Base-by-base conservation (phyloP, 2,329 filamentous ascomycete genomes). In the Xylaria sp. region DNA sequence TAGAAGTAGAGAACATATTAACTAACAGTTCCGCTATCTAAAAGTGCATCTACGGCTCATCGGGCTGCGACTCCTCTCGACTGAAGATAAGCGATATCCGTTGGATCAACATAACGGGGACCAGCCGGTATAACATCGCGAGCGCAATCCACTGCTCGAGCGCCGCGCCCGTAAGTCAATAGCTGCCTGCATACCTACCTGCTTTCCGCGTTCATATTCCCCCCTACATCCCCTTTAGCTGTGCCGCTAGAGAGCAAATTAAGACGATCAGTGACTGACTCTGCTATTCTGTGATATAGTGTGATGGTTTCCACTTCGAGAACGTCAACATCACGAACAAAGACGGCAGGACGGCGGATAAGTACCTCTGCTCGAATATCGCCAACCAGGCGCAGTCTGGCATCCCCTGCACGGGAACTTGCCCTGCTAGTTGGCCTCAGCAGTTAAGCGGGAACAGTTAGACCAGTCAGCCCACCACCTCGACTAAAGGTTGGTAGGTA, bases 71-170 rank as follows among this genome's bases (percentile, higher is more conserved):
- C 71, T 75, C 73, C 18, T 82, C 79, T 41, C 78, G 80, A 52
- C 76, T 84, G 50, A 76, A 81, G 60, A 85, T 86, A 66, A 78
- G 77, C 46, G 82, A 86, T 70, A 76, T 86, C 28, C 82, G 78
- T 48, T 86, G 83, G 83, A 80, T 83, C 66, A 87, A 86, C 72
- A 81, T 86, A 61, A 83, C 81, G 1, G 84, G 84, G 6, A 86
- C 84, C 2, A 82, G 80, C 66, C 76, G 82, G 39, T 86, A 85
- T 70, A 85, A 86, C 72, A 80, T 86, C 25, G 84, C 81, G 1
- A 80, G 80, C 7, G 83, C 81, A 4, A 83, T 86, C 54, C 83
- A 85, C 74, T 84, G 82, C 74, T 80, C 79, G 13, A 75, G 78
- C 12, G 72, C 76, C 2, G 79, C 79, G 44, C 84, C 84, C 18